Conservation (phyloP, 495 filamentous ascomycete genomes). For the Daldinia childiae region DNA sequence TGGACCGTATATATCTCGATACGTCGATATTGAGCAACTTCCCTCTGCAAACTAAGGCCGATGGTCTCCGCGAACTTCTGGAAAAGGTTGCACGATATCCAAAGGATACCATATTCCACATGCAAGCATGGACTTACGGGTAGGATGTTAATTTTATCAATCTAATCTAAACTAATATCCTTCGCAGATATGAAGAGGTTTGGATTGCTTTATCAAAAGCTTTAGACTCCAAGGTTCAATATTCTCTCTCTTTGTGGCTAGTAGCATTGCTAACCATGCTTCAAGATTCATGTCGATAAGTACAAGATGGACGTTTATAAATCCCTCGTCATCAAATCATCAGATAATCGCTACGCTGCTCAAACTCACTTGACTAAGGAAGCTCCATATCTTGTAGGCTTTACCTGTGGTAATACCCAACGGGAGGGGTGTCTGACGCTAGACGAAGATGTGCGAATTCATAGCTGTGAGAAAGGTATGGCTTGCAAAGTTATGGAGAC, state of each 20-base stretch:
- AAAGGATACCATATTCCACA: slow-evolving; percentile 79
- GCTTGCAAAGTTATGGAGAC: slow-evolving; percentile 66
- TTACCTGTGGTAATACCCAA: slow-evolving; percentile 74
- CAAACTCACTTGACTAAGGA: slow-evolving; percentile 61
- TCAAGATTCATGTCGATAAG: slow-evolving; percentile 79
- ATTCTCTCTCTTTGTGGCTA: neutral
- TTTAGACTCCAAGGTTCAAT: slow-evolving; percentile 68
- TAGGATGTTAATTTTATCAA: slow-evolving; percentile 46
- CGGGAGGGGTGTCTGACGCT: slow-evolving; percentile 77
- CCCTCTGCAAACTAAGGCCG: slow-evolving; percentile 66
- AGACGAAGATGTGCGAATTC: slow-evolving; percentile 72
- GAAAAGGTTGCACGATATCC: slow-evolving; percentile 75
- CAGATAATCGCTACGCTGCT: slow-evolving; percentile 43
- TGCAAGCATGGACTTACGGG: slow-evolving; percentile 93
- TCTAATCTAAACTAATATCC: neutral
- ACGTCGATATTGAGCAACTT: slow-evolving; percentile 73
- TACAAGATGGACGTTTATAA: slow-evolving; percentile 81
- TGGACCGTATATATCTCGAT: slow-evolving; percentile 88
- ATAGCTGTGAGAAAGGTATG: slow-evolving; percentile 84
- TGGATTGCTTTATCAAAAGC: slow-evolving; percentile 83
- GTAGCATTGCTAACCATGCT: slow-evolving; percentile 7
- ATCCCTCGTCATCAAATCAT: slow-evolving; percentile 62
- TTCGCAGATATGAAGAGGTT: slow-evolving; percentile 76
- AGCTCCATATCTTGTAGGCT: slow-evolving; percentile 76
- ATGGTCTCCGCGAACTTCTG: slow-evolving; percentile 79